Evolutionary conservation across 192 early-diverging fungal genomes (phyloP).

Genomic region (Geosiphon pyriformis): DNA sequence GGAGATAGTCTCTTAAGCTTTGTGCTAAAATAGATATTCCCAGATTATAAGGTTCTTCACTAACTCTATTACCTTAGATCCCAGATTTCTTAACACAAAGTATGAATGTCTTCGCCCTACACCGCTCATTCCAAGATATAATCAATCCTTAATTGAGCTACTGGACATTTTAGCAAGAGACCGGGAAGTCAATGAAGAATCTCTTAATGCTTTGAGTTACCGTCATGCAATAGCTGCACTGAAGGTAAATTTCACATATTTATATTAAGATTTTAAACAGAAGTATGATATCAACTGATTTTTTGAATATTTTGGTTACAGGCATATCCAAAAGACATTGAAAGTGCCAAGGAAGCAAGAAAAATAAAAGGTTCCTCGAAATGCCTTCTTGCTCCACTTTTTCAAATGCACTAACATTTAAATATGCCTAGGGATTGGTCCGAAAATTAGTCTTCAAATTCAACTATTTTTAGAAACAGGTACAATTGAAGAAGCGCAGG

Average conservation of each 20-base stretch:
- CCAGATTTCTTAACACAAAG: slow-evolving; percentile 26
- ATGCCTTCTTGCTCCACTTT: not conserved
- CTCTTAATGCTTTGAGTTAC: slow-evolving; percentile 25
- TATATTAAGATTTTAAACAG: too few species aligned
- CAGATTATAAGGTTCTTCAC: too few species aligned
- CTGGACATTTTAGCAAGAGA: slow-evolving; percentile 25
- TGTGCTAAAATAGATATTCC: too few species aligned
- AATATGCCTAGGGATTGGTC: slow-evolving; percentile 24
- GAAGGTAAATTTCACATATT: slow-evolving; percentile 26
- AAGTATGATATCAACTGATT: not conserved
- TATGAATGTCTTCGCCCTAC: slow-evolving; percentile 37
- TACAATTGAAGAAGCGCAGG: slow-evolving; percentile 28
- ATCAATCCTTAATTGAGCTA: slow-evolving; percentile 23
- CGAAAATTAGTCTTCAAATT: slow-evolving; percentile 24
- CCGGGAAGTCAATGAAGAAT: slow-evolving; percentile 22
- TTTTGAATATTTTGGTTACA: too few species aligned
- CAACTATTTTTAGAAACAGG: slow-evolving; percentile 20
- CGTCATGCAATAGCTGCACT: slow-evolving; percentile 29
- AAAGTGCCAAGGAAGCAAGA: slow-evolving; percentile 24
- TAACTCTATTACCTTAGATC: too few species aligned
- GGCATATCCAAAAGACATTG: slow-evolving; percentile 30
- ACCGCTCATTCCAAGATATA: slow-evolving; percentile 19
- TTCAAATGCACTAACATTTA: not conserved
- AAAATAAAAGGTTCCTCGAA: slow-evolving; percentile 26
- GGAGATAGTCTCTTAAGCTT: too few species aligned